Conservation (phyloP, 2,329 filamentous ascomycete species). For the Aspergillus persii region DNA sequence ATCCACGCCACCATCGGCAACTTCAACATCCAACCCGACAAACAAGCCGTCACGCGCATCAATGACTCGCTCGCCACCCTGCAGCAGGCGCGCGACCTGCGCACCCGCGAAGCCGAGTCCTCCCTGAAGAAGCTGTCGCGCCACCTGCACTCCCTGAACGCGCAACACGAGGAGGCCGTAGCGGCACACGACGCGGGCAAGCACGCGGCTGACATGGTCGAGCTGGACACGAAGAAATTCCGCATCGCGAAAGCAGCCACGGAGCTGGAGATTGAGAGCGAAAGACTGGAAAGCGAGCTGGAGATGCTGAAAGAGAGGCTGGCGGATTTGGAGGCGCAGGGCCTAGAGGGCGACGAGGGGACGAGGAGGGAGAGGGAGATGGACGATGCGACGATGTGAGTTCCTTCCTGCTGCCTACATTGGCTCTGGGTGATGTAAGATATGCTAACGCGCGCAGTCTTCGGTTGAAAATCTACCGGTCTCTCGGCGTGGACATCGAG, state of each 20-base stretch:
- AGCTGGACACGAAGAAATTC: slow-evolving; percentile 91
- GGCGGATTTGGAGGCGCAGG: slow-evolving; percentile 81
- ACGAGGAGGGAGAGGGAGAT: slow-evolving; percentile 52
- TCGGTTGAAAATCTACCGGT: slow-evolving; percentile 86
- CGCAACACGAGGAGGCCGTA: slow-evolving; percentile 75
- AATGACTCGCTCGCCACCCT: slow-evolving; percentile 79
- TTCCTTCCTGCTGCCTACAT: not conserved
- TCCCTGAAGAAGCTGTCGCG: slow-evolving; percentile 71
- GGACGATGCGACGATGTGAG: slow-evolving; percentile 49
- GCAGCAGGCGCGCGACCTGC: slow-evolving; percentile 77
- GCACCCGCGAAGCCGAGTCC: slow-evolving; percentile 67
- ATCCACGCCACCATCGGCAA: slow-evolving; percentile 89
- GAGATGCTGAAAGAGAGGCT: slow-evolving; percentile 72
- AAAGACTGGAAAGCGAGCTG: slow-evolving; percentile 77
- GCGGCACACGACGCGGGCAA: slow-evolving; percentile 71
- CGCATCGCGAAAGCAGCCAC: slow-evolving; percentile 86
- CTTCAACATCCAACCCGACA: slow-evolving; percentile 93
- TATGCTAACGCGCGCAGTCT: slow-evolving; percentile 48
- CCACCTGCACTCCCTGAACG: slow-evolving; percentile 68
- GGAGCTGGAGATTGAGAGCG: slow-evolving; percentile 91
- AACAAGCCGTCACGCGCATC: slow-evolving; percentile 76
- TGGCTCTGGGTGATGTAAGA: slow-evolving; percentile 4
- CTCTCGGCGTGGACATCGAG: slow-evolving; percentile 86
- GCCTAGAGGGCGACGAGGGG: slow-evolving; percentile 68
- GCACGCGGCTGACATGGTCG: slow-evolving; percentile 80